Percentiles rank a stretch among this genome's conserved stretches.
Conservation (phyloP, 306 rosid genomes). For the Begonia fuchsioides region DNA sequence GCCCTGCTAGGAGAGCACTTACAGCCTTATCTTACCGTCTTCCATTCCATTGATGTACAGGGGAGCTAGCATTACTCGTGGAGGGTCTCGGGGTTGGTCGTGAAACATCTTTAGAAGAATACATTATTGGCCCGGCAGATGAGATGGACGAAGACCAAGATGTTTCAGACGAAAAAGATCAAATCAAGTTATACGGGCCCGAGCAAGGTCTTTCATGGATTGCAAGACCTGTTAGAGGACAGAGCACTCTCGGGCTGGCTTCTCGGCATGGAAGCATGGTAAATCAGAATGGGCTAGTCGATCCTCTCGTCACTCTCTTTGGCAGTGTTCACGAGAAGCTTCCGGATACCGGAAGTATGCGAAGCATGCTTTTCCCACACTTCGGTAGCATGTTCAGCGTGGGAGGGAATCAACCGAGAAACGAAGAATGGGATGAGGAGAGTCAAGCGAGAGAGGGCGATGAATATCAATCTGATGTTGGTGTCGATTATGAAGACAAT, state of each 20-base stretch:
- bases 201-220: constrained; percentile 85
- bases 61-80: constrained; percentile 90
- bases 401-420: constrained; percentile 69
- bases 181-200: constrained; percentile 55
- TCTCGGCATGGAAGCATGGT: constrained; percentile 76
- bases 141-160: constrained; percentile 50
- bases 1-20: too few species aligned
- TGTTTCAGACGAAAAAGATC: constrained; percentile 35
- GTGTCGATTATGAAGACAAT: constrained; percentile 59
- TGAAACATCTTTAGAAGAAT: constrained; percentile 79
- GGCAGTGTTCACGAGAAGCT: constrained; percentile 86
- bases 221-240: constrained; percentile 72
- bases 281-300: constrained; percentile 49
- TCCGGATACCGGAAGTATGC: constrained; percentile 75
- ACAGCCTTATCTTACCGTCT: background rate
- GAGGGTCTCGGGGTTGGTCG: constrained; percentile 90
- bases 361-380: constrained; percentile 82
- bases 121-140: constrained; percentile 60
- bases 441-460: constrained; percentile 73
- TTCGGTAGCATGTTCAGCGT: constrained; percentile 95
- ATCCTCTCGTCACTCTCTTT: constrained; percentile 81
- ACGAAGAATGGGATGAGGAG: constrained; percentile 94
- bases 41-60: constrained; percentile 29
- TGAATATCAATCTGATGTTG: constrained; percentile 54
- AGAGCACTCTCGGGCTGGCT: constrained; percentile 35